Conservation (phyloP, 225 moss, liverwort and hornwort species). For the Rhytidiadelphus loreus region DNA sequence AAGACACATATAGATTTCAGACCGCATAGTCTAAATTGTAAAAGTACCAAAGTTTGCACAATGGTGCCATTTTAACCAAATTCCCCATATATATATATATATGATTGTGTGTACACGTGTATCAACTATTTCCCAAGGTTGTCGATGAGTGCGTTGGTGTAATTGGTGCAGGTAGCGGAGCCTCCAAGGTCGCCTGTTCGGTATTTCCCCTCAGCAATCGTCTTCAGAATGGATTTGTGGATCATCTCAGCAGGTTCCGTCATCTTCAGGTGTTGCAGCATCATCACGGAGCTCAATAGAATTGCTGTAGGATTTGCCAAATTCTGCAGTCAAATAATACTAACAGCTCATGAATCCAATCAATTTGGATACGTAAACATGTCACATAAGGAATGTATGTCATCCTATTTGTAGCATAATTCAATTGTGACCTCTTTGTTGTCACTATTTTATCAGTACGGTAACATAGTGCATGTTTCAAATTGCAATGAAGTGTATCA, state of each 20-base stretch:
- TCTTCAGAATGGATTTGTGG: conserved; percentile 57
- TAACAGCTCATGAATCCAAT: neutral
- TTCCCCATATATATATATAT: too few species aligned
- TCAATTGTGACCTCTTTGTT: too few species aligned
- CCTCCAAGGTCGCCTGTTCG: conserved; percentile 74
- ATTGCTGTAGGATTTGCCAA: conserved; percentile 83
- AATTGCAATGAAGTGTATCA: neutral
- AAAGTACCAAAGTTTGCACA: too few species aligned
- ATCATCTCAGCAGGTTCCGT: conserved; percentile 56
- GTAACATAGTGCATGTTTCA: neutral
- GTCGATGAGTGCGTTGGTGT: conserved; percentile 70
- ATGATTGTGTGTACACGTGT: too few species aligned
- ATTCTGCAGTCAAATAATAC: conserved; percentile 23
- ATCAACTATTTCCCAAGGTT: conserved; percentile 21
- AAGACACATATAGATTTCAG: too few species aligned
- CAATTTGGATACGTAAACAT: neutral
- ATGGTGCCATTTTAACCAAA: too few species aligned
- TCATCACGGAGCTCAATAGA: conserved; percentile 80
- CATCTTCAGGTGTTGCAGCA: conserved; percentile 72
- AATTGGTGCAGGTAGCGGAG: conserved; percentile 38
- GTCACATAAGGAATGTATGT: neutral
- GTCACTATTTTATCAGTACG: neutral
- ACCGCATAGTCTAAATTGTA: too few species aligned
- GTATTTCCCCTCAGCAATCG: conserved; percentile 64
- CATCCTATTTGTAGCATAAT: neutral